Conservation (phyloP, 352 stramenopile species). For the Phytophthora meadii region DNA sequence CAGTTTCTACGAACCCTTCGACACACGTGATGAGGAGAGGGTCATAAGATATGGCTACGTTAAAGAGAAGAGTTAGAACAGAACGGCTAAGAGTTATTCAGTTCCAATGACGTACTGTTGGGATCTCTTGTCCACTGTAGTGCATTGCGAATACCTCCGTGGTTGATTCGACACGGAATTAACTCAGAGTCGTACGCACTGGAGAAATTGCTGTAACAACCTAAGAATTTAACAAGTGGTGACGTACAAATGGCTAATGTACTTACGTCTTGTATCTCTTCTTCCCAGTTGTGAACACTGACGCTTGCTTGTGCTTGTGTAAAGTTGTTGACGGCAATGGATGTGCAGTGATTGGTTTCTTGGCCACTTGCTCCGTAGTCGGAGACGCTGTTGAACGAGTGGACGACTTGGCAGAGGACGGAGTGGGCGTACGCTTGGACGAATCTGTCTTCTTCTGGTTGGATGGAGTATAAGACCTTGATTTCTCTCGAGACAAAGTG, state of each 20-base stretch:
- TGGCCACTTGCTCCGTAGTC: slow-evolving; percentile 16
- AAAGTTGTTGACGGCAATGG: slow-evolving; percentile 62
- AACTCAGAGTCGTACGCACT: slow-evolving; percentile 69
- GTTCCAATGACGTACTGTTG: slow-evolving; percentile 37
- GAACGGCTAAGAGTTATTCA: background rate
- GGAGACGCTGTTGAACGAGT: slow-evolving; percentile 3
- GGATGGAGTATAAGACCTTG: slow-evolving; percentile 1
- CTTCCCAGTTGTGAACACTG: slow-evolving; percentile 71
- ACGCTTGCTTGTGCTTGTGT: slow-evolving; percentile 80
- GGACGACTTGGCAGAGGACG: slow-evolving; percentile 17
- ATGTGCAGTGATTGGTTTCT: slow-evolving; percentile 26
- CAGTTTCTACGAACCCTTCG: slow-evolving; percentile 76
- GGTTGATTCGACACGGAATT: slow-evolving; percentile 84
- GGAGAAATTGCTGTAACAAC: slow-evolving; percentile 64
- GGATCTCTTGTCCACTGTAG: slow-evolving; percentile 78
- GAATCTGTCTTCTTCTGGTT: slow-evolving; percentile 25
- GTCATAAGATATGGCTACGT: slow-evolving; percentile 61
- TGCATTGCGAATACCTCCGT: slow-evolving; percentile 75
- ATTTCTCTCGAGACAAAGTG: slow-evolving; percentile 24
- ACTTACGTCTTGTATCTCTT: slow-evolving; percentile 83
- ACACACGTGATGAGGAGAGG: slow-evolving; percentile 75
- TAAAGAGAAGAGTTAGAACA: background rate
- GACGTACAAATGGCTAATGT: background rate
- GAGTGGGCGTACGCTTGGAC: slow-evolving; percentile 15
- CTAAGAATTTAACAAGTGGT: background rate